Conservation (phyloP, 2,329 filamentous ascomycete species). For the Chrysoporthe deuterocubensis region DNA sequence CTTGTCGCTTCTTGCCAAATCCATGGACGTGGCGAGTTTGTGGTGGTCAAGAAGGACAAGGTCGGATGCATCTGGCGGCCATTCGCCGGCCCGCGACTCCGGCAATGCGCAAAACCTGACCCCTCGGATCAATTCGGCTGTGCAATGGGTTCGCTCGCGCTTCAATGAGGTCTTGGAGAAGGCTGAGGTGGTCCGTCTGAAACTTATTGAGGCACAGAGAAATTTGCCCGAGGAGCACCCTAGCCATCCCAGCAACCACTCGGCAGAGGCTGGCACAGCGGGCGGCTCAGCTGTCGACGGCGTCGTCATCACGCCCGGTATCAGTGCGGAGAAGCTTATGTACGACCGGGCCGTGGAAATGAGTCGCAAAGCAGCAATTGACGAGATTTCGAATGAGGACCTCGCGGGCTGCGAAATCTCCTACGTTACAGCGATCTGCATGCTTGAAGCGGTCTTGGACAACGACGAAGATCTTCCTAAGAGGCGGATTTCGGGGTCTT, state of each 20-base stretch:
- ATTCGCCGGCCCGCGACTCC: conserved; percentile 46
- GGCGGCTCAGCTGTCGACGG: conserved; percentile 73
- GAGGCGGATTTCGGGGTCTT: conserved; percentile 42
- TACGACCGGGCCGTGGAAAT: conserved; percentile 97
- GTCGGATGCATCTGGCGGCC: conserved; percentile 49
- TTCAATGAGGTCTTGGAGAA: conserved; percentile 99
- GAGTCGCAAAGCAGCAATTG: conserved; percentile 92
- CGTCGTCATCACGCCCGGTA: conserved; percentile 82
- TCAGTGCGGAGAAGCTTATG: conserved; percentile 96
- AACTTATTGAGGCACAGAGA: conserved; percentile 83
- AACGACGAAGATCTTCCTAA: conserved; percentile 66
- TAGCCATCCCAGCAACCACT: conserved; percentile 80
- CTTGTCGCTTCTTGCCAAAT: conserved; percentile 84
- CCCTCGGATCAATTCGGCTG: conserved; percentile 84
- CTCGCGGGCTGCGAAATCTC: conserved; percentile 86
- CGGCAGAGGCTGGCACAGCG: conserved; percentile 58
- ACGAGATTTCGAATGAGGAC: conserved; percentile 92
- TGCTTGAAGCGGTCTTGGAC: conserved; percentile 94
- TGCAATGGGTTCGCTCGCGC: conserved; percentile 90
- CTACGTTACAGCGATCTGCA: conserved; percentile 89
- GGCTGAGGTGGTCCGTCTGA: conserved; percentile 89
- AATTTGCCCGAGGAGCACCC: conserved; percentile 83
- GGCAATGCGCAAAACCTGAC: conserved; percentile 55
- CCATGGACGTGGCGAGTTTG: conserved; percentile 90
- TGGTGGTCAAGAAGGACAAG: conserved; percentile 87